Percentiles rank a stretch among this genome's conserved stretches.
Conservation (phyloP, 2,329 filamentous ascomycete genomes). For the Pyricularia sp. region DNA sequence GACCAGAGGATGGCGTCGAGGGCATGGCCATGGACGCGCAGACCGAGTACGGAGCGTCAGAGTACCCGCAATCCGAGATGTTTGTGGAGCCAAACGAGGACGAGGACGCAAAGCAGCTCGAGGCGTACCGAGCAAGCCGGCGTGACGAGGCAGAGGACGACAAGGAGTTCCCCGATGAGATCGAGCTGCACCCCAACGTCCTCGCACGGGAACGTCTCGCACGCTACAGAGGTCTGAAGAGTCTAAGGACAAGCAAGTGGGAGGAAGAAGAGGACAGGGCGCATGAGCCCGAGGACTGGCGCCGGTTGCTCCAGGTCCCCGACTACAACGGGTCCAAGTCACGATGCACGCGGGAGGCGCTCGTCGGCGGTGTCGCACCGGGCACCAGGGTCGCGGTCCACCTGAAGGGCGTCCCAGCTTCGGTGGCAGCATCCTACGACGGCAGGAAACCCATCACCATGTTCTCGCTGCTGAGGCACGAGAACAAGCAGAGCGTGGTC, state of each 20-base stretch:
- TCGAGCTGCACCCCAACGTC: slow-evolving; percentile 84
- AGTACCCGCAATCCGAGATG: slow-evolving; percentile 90
- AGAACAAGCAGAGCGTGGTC: slow-evolving; percentile 84
- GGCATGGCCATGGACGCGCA: slow-evolving; percentile 55
- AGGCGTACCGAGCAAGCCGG: slow-evolving; percentile 69
- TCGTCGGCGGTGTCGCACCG: slow-evolving; percentile 77
- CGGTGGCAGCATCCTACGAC: slow-evolving; percentile 35
- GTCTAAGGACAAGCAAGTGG: slow-evolving; percentile 78
- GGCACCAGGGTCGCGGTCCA: slow-evolving; percentile 79
- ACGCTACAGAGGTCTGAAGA: slow-evolving; percentile 87
- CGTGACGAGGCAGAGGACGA: slow-evolving; percentile 73
- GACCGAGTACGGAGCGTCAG: slow-evolving; percentile 72
- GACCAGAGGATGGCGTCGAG: slow-evolving; percentile 78
- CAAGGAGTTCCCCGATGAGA: slow-evolving; percentile 92
- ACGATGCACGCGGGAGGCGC: slow-evolving; percentile 66
- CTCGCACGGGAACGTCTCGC: slow-evolving; percentile 76
- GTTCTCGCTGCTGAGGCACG: slow-evolving; percentile 84
- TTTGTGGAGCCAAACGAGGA: slow-evolving; percentile 83
- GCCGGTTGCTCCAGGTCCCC: slow-evolving; percentile 72
- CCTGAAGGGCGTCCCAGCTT: slow-evolving; percentile 43
- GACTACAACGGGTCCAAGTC: slow-evolving; percentile 83
- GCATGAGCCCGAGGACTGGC: slow-evolving; percentile 85
- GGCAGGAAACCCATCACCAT: slow-evolving; percentile 56
- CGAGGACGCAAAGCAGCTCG: slow-evolving; percentile 65
- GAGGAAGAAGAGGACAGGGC: slow-evolving; percentile 79